Percentiles rank a stretch among this genome's conserved stretches.
phyloP scores from a whole-genome alignment of 2,329 filamentous ascomycete genomes.

The Aspergillus ustus region DNA sequence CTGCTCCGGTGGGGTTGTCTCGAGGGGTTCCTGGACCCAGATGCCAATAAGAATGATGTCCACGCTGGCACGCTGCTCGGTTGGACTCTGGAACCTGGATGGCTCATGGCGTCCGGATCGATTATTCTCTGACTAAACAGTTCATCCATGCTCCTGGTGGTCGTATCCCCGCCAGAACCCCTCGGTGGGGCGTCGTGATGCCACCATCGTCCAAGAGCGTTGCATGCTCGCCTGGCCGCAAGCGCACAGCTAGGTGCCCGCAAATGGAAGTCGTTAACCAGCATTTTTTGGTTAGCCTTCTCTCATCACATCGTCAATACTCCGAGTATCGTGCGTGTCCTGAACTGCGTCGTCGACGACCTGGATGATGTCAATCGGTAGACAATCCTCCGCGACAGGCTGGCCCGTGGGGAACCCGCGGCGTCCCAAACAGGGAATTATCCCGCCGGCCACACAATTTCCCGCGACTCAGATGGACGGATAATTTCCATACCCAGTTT shows the following conservation, averaged over 20 bases:
- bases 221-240: no score
- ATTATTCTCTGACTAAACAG: background rate
- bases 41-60: background rate
- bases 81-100: background rate
- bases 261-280: background rate
- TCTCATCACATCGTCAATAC: background rate
- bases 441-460: background rate
- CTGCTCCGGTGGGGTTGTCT: constrained; percentile 23
- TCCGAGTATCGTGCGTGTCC: no score
- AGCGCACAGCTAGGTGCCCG: no score
- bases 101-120: background rate
- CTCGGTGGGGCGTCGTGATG: constrained; percentile 14
- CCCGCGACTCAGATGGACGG: background rate
- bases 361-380: constrained; percentile 5
- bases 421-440: constrained; percentile 1
- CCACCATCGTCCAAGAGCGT: background rate
- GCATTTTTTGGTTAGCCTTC: no score
- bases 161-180: constrained; percentile 15
- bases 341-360: background rate
- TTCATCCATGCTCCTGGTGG: background rate
- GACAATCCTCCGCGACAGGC: constrained; percentile 4
- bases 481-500: background rate
- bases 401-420: background rate
- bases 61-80: background rate
- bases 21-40: background rate